A percentile compares a stretch with the other conserved stretches of the same genome.
phyloP scores from a whole-genome alignment of 441 rosid genomes.

The Erodium texanum region DNA sequence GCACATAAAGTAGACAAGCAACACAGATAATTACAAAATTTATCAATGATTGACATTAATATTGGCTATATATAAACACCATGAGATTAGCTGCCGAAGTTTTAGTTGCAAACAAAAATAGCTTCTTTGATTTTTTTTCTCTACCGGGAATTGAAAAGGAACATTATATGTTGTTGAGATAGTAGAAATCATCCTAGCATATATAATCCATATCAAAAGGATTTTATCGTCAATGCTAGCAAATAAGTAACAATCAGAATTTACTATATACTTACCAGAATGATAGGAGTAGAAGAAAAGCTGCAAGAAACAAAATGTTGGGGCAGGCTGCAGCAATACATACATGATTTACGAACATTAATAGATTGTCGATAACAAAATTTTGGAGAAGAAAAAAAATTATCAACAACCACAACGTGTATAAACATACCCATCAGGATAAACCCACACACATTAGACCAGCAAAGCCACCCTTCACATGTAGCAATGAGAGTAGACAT shows the following conservation, averaged over 20 bases:
- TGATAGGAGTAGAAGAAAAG: slow-evolving; percentile 50
- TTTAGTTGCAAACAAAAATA: no score
- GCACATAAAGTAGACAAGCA: no score
- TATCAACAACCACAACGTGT: background rate
- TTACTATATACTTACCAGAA: slow-evolving; percentile 37
- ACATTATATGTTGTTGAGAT: background rate
- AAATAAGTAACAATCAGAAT: background rate
- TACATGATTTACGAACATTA: slow-evolving; percentile 12
- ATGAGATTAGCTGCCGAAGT: no score
- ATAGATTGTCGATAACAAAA: background rate
- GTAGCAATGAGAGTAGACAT: slow-evolving; percentile 41
- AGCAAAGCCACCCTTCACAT: slow-evolving; percentile 62
- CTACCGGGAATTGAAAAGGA: no score
- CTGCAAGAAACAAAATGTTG: slow-evolving; percentile 41
- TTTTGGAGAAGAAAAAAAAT: background rate
- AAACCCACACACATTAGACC: slow-evolving; percentile 64
- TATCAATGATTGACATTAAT: no score
- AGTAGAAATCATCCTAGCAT: background rate
- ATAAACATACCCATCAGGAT: slow-evolving; percentile 48
- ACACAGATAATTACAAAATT: no score
- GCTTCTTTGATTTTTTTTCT: no score
- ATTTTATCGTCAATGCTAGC: background rate
- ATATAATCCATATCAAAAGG: background rate
- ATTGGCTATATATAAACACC: no score
- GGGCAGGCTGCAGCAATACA: slow-evolving; percentile 43